These are phyloP conservation scores for Dictyophora rubrovolvata DNA, from an alignment of 768 basidiomycete species.

Conservation along the genomic window DNA sequence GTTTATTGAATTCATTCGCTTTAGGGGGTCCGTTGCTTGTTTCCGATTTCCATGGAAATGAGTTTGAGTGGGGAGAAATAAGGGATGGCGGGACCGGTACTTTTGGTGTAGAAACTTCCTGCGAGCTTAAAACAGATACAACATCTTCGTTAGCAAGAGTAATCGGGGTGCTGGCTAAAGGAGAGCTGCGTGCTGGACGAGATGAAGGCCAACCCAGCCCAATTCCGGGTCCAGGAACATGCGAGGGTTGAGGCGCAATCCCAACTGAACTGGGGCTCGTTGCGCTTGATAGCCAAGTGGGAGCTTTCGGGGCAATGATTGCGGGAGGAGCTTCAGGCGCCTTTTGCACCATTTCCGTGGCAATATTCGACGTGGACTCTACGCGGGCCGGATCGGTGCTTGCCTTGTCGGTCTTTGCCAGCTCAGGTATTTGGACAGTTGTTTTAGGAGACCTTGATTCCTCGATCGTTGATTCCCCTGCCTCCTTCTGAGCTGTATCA, in stretches of 20 bases:
- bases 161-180: constrained; percentile 47
- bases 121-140: neutral
- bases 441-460: neutral
- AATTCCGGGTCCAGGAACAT: constrained; percentile 33
- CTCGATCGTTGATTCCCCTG: neutral
- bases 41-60: neutral
- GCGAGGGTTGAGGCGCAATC: constrained; percentile 23
- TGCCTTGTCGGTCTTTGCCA: neutral
- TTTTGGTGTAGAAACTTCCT: neutral
- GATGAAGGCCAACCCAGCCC: constrained; percentile 44
- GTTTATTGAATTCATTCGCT: neutral
- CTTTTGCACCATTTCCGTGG: neutral
- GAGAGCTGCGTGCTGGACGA: constrained; percentile 67
- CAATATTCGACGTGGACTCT: neutral
- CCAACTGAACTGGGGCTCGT: neutral
- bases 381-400: neutral
- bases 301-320: neutral
- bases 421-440: neutral
- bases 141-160: constrained; percentile 30
- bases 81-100: neutral
- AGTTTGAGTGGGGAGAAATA: neutral
- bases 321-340: neutral
- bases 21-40: neutral
- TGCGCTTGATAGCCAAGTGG: neutral
- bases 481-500: neutral